Conservation (phyloP, 108 stramenopile genomes). For the Chaetoceros muelleri region DNA sequence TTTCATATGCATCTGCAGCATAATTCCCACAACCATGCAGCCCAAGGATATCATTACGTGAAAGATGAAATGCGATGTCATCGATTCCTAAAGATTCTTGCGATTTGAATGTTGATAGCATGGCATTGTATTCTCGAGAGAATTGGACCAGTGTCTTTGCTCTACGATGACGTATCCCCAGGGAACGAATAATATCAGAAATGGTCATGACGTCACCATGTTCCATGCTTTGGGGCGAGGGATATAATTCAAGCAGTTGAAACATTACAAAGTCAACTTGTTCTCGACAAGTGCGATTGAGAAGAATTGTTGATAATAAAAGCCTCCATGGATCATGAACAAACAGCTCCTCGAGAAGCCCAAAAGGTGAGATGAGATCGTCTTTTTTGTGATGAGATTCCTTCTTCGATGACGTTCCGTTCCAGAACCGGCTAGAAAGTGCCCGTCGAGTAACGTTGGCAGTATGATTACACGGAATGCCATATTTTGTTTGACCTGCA, state of each 20-base stretch:
- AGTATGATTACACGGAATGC: not conserved
- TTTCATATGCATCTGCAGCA: constrained; percentile 36
- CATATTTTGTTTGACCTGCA: too few species aligned
- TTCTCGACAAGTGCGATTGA: constrained; percentile 43
- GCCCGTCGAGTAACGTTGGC: constrained; percentile 8
- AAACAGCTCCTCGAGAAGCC: constrained; percentile 58
- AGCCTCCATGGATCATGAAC: constrained; percentile 47
- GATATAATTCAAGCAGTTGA: constrained; percentile 40
- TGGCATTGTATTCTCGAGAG: constrained; percentile 28
- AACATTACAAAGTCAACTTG: constrained; percentile 41
- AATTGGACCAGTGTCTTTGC: constrained; percentile 34
- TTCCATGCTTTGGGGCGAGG: constrained; percentile 20
- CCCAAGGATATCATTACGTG: constrained; percentile 22
- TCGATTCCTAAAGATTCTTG: not conserved
- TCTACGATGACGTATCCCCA: constrained; percentile 27
- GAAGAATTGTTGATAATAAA: constrained; percentile 41
- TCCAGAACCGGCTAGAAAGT: not conserved
- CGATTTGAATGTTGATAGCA: constrained; percentile 10
- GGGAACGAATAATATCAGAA: constrained; percentile 13
- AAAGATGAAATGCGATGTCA: constrained; percentile 13
- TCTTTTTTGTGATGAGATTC: not conserved
- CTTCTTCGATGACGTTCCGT: not conserved
- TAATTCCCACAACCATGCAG: constrained; percentile 42
- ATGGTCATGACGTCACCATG: constrained; percentile 17
- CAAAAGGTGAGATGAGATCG: constrained; percentile 31